Evolutionary conservation across 2,329 filamentous ascomycete species (phyloP), one percentile per base, ranked within the genome.

Genomic region (Calonectria crousiana): DNA sequence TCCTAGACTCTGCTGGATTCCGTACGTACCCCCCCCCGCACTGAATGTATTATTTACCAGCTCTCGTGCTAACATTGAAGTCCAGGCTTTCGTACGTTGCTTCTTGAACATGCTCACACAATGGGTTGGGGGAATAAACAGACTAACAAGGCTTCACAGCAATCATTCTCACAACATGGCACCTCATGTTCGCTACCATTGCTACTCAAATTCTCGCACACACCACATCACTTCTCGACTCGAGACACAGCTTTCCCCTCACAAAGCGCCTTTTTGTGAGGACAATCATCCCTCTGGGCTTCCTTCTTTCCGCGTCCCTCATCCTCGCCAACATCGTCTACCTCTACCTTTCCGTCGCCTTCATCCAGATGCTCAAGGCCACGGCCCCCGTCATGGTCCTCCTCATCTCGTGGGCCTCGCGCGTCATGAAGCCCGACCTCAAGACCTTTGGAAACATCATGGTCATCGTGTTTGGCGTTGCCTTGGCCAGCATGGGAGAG

Each of bases 1-100:
- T 98, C 62, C 90, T 98, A 72, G 91, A 94, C 82, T 92, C 91
- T 76, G 90, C 90, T 80, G 90, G 93, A 72, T 96, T 96, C 85
- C 90, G 93, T 95, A 87, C 88, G 93, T 89, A 34, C 44, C 9
- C 10, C 26, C 26, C 9, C 26, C 13, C 47, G 26, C 8, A 32
- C 6, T 11, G 38, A 6, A 18, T 30, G 14, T 2, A n/a, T 30
- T 23, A 9, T 28, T 14, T 18, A 18, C 38, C 16, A 28, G 30
- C 30, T 28, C 16, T 28, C 60, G 26, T 72, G 49, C 77, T 75
- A 60, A 76, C 72, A 26, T 69, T 5, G 18, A 4, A 28, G 69
- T 4, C 14, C 34, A 84, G 83, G 81, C 77, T 84, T 84, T 68
- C 83, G 83, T 84, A 81, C 71, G 83, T 81, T 28, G 20, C 5